These are phyloP conservation scores for Penicillium goetzii DNA, from an alignment of 495 filamentous ascomycete species.

Conservation along the genomic window DNA sequence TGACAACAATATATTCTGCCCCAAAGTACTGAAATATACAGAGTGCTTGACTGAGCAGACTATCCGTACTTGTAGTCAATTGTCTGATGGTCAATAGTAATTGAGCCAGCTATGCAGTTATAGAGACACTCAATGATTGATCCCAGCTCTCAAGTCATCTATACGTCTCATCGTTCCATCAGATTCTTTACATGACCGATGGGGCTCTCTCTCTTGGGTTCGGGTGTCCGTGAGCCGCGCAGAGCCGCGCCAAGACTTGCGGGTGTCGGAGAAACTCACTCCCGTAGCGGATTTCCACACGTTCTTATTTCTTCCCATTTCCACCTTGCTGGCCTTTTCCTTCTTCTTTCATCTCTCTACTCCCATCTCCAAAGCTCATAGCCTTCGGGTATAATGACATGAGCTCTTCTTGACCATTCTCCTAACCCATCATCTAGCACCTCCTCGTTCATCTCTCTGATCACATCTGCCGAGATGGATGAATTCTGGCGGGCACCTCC, in stretches of 20 bases:
- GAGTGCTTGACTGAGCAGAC: too few species aligned
- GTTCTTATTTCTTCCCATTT: slow-evolving; percentile 28
- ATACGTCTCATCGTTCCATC: too few species aligned
- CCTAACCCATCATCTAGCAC: slow-evolving; percentile 23
- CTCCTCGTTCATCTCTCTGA: slow-evolving; percentile 9
- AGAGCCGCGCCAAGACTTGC: slow-evolving; percentile 12
- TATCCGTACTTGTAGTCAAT: too few species aligned
- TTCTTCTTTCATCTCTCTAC: slow-evolving; percentile 16
- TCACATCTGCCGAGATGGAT: slow-evolving; percentile 50
- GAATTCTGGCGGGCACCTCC: slow-evolving; percentile 72
- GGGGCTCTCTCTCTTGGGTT: too few species aligned
- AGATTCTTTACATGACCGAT: too few species aligned
- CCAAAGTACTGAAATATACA: too few species aligned
- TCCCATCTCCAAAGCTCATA: slow-evolving; percentile 12
- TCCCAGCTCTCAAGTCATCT: too few species aligned
- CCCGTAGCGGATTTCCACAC: slow-evolving; percentile 32
- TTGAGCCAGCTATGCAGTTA: too few species aligned
- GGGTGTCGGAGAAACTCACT: slow-evolving; percentile 25
- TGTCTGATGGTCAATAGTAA: too few species aligned
- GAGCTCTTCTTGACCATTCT: slow-evolving; percentile 8
- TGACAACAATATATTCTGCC: too few species aligned
- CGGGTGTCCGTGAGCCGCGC: not conserved
- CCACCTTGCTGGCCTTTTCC: slow-evolving; percentile 16
- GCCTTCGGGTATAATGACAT: slow-evolving; percentile 17
- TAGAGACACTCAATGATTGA: too few species aligned